Evolutionary conservation across 345 rosid species (phyloP), one percentile per base, ranked within the genome.

Genomic region (Hevea brasiliensis): DNA sequence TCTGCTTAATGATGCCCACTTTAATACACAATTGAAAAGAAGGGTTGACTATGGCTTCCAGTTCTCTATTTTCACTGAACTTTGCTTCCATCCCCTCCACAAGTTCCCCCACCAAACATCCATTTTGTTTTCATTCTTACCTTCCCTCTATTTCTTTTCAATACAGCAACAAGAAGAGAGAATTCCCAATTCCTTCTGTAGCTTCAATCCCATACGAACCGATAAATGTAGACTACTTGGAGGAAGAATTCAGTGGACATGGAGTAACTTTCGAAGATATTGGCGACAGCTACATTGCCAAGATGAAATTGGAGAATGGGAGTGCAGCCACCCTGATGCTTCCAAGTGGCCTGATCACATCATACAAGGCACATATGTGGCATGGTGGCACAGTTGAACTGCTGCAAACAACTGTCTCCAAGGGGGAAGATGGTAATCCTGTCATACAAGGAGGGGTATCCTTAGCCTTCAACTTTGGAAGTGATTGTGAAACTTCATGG

Each of bases 331-430:
- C 79, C 24, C 77, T 94, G 50, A 76, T 89, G 93, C 79, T 94
- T 15, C 87, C 92, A 3, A 79, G 81, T 77, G 97, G 95, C 6
- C 72, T 88, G 83, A 77, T 94, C 77, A 88, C 95, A 13, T 94
- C 97, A 0, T 92, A 90, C 82, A 92, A 92, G 82, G 90, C 88
- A 37, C 84, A 62, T 32, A 32, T 90, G 86, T 90, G 97, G 97
- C 95, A 90, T 21, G 95, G 95, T 2, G 92, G 84, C 47, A 77
- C 78, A 24, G 56, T 87, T 20, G 98, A 94, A 85, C 83, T 90
- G 65, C 82, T 94, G 66, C 97, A 90, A 76, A 90, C 97, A 48
- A 81, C 87, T 17, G 97, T 92, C 32, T 80, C 80, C 10, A 84
- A 84, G 76, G 91, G 87, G 27, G 79, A 85, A 47, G 85, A 85